Evolutionary conservation across 2,329 filamentous ascomycete genomes (phyloP).

Genomic region (Atkinsonella hypoxylon): DNA sequence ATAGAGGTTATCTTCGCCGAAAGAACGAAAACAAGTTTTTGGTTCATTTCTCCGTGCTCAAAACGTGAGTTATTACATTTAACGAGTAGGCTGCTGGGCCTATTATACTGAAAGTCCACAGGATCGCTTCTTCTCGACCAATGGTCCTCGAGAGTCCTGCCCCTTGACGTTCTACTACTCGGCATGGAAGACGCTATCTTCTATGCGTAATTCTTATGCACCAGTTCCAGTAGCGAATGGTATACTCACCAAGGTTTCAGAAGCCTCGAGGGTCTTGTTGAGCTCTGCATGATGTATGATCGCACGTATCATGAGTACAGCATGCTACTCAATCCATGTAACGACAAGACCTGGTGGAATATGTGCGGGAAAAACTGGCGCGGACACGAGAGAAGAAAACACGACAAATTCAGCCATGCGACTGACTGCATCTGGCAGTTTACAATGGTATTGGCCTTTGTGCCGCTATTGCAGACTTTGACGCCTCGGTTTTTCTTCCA

Average conservation of each 20-base stretch:
- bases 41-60: too few species aligned
- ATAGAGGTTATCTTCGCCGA: too few species aligned
- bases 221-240: neutral
- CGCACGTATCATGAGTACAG: conserved; percentile 5
- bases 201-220: too few species aligned
- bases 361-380: conserved; percentile 1
- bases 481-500: conserved; percentile 11
- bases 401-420: neutral
- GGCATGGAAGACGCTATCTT: too few species aligned
- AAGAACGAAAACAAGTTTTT: too few species aligned
- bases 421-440: conserved; percentile 4
- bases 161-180: too few species aligned
- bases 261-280: neutral
- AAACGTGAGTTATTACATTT: too few species aligned
- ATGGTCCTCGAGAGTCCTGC: too few species aligned
- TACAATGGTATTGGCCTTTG: conserved; percentile 6
- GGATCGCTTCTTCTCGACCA: too few species aligned
- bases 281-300: conserved; percentile 3
- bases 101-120: too few species aligned
- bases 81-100: too few species aligned
- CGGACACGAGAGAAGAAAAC: neutral
- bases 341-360: conserved; percentile 2
- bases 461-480: conserved; percentile 5
- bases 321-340: neutral
- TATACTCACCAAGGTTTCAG: neutral